Conservation (phyloP, 805 yeast species). For the Spathaspora sp. region DNA sequence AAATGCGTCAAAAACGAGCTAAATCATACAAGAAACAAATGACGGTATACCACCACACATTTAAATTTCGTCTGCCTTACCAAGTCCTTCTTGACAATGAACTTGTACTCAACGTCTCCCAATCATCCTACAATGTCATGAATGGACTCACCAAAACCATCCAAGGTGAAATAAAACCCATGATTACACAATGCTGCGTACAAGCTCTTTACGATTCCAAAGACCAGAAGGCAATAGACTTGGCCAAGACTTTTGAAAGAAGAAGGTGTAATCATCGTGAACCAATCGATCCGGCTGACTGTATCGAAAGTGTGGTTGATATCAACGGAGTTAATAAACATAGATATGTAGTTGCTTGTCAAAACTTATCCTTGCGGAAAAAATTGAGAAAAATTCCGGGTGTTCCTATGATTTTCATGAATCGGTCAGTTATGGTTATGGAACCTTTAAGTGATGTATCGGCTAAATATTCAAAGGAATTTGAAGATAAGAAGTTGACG, state of each 20-base stretch:
- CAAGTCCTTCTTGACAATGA: slow-evolving; percentile 87
- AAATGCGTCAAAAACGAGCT: slow-evolving; percentile 95
- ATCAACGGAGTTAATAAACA: slow-evolving; percentile 81
- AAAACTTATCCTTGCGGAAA: slow-evolving; percentile 66
- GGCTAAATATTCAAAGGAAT: slow-evolving; percentile 25
- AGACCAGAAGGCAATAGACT: slow-evolving; percentile 70
- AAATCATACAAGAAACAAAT: slow-evolving; percentile 91
- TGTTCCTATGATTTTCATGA: slow-evolving; percentile 82
- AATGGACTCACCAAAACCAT: slow-evolving; percentile 78
- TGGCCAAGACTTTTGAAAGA: slow-evolving; percentile 84
- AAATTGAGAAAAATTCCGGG: slow-evolving; percentile 78
- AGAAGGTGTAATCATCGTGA: slow-evolving; percentile 87
- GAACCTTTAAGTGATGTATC: slow-evolving; percentile 86
- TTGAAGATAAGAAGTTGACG: slow-evolving; percentile 67
- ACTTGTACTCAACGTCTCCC: slow-evolving; percentile 60
- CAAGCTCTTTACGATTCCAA: slow-evolving; percentile 72
- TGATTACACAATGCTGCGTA: slow-evolving; percentile 96
- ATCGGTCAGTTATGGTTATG: slow-evolving; percentile 91
- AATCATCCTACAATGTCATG: slow-evolving; percentile 71
- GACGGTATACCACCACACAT: slow-evolving; percentile 77
- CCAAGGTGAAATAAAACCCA: slow-evolving; percentile 79
- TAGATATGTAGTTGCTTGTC: slow-evolving; percentile 86
- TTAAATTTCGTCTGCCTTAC: slow-evolving; percentile 90
- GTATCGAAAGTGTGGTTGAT: slow-evolving; percentile 67
- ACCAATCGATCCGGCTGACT: slow-evolving; percentile 62